Base-by-base conservation (phyloP, 441 rosid genomes). In the Gossypium trilobum region DNA sequence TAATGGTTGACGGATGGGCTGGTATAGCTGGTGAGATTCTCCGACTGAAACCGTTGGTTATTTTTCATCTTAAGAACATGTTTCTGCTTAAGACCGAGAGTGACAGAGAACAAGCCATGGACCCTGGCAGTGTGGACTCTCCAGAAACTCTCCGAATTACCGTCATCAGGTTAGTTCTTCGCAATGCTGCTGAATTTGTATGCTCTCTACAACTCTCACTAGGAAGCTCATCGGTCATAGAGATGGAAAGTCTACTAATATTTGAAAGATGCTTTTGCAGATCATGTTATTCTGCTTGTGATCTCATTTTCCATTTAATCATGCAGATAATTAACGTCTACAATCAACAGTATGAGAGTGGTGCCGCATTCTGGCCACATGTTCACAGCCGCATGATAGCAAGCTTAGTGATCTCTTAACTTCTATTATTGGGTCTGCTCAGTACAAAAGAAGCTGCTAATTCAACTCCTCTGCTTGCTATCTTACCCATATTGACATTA, bases 1-100 rank as follows among this genome's bases (percentile, higher is more conserved):
- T 93, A 74, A 93, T 93, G 98, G 87, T 93, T 70, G 98, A 93
- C 75, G 98, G 98, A 29, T 91, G 98, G 97, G 98, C 98, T 72
- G 96, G 98, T 39, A 87, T 90, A 14, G 98, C 98, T 0, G 73
- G 91, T 44, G 98, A 93, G 85, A 91, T 93, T 78, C 92, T 93
- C 36, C 89, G 93, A 63, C 20, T 91, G 79, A 93, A 89, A 83
- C 92, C 89, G 0, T 68, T 91, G 54, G 87, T 93, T 56, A 90
- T 93, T 39, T 93, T 85, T 81, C 98, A 93, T 83, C 87, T 91
- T 70, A 91, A 91, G 86, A 93, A 90, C 79, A 79, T 84, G 88
- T 93, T 93, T 82, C 59, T 93, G 70, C 97, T 93, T 68, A 93
- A 91, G 85, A 91, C 98, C 0, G 96, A 90, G 51, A 72, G 87